Evolutionary conservation across 2,329 filamentous ascomycete species (phyloP).

Genomic region (Nigrospora osmanthi): DNA sequence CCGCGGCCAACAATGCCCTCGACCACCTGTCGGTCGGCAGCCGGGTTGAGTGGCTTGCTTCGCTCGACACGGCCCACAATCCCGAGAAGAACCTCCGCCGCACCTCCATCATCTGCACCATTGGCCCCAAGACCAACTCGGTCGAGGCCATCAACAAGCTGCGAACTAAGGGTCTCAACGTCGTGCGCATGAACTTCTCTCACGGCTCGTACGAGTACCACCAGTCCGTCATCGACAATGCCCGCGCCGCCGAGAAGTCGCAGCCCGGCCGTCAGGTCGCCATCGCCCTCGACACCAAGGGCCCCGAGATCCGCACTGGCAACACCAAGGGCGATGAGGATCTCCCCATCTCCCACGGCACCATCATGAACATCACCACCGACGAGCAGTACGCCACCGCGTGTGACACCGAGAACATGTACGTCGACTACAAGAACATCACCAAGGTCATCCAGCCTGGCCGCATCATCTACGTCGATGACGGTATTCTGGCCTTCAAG

Average conservation of each 20-base stretch:
- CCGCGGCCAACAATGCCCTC: slow-evolving; percentile 58
- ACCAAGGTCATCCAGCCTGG: slow-evolving; percentile 92
- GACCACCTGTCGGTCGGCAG: slow-evolving; percentile 78
- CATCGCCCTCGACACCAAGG: slow-evolving; percentile 79
- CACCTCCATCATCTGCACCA: slow-evolving; percentile 98
- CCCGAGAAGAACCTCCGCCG: slow-evolving; percentile 88
- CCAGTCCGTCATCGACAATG: slow-evolving; percentile 96
- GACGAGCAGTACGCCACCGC: slow-evolving; percentile 83
- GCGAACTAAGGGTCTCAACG: slow-evolving; percentile 84
- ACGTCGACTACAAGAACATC: slow-evolving; percentile 99
- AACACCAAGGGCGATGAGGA: slow-evolving; percentile 80
- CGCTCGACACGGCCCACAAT: slow-evolving; percentile 80
- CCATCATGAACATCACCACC: slow-evolving; percentile 90
- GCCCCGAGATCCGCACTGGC: slow-evolving; percentile 54
- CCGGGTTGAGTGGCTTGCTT: slow-evolving; percentile 57
- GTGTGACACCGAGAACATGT: slow-evolving; percentile 92
- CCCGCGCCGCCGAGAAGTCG: slow-evolving; percentile 73
- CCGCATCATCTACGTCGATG: slow-evolving; percentile 95
- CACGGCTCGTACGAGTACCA: slow-evolving; percentile 94
- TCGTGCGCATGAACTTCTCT: slow-evolving; percentile 99
- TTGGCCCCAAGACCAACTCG: slow-evolving; percentile 98
- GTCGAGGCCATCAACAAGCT: slow-evolving; percentile 95
- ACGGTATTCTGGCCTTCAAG: slow-evolving; percentile 94
- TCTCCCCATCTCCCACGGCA: slow-evolving; percentile 75
- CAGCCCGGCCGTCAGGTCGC: slow-evolving; percentile 81